Evolutionary conservation across 345 rosid genomes (phyloP).

Genomic region (Stellera chamaejasme): DNA sequence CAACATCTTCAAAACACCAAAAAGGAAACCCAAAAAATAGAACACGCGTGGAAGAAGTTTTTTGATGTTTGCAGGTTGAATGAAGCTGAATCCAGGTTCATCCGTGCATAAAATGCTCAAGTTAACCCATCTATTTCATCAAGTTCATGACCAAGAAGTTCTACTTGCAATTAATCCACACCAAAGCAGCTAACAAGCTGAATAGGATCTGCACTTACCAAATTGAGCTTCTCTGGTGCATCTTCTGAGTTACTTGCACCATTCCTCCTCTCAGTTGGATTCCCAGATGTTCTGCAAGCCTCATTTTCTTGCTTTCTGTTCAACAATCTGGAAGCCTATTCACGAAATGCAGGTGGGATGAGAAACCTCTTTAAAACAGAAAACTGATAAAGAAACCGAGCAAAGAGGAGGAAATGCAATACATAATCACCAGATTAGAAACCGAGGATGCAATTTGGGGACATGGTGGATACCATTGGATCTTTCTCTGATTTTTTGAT

Average conservation of each 20-base stretch:
- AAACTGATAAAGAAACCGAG: background rate
- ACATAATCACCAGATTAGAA: slow-evolving; percentile 66
- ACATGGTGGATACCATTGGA: slow-evolving; percentile 53
- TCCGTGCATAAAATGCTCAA: no score
- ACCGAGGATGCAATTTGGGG: slow-evolving; percentile 63
- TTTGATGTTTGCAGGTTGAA: no score
- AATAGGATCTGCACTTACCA: slow-evolving; percentile 30
- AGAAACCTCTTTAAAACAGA: slow-evolving; percentile 10
- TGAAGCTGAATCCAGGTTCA: no score
- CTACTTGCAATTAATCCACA: no score
- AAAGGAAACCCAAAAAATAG: no score
- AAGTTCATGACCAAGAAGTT: no score
- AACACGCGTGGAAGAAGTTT: no score
- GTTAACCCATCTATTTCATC: no score
- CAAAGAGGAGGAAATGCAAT: slow-evolving; percentile 9
- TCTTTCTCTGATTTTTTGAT: slow-evolving; percentile 38
- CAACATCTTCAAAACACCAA: slow-evolving; percentile 1
- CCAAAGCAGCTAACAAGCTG: background rate
- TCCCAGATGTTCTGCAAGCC: slow-evolving; percentile 14
- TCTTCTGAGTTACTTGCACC: slow-evolving; percentile 23
- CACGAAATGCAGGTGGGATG: slow-evolving; percentile 7
- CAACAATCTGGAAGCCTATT: slow-evolving; percentile 49
- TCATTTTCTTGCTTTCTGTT: slow-evolving; percentile 36
- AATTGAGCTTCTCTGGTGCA: slow-evolving; percentile 34
- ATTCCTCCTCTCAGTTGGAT: slow-evolving; percentile 25